Evolutionary conservation across 2,329 filamentous ascomycete genomes (phyloP), one percentile per base, ranked within the genome.

Genomic region (Colletotrichum acutatum): DNA sequence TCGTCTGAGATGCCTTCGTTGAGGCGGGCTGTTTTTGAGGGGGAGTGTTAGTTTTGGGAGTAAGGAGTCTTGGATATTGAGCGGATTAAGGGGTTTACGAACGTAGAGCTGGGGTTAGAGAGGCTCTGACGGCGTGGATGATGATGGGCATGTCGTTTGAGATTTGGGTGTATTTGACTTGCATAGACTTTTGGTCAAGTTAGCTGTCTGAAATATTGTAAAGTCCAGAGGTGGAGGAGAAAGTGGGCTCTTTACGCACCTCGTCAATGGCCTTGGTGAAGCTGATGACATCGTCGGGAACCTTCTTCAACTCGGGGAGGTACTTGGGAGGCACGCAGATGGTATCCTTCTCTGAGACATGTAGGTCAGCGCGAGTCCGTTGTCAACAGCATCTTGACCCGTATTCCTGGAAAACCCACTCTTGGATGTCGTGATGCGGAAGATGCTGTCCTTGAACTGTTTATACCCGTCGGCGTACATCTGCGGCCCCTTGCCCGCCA

Each of bases 1-100:
- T 87, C 85, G 2, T 81, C 71, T 2, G 71, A 30, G 12, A 74
- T 79, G 6, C 74, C 74, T 0, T 81, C 79, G 71, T 83, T 86
- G 28, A 87, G 77, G 0, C 81, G 80, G 11, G 73, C 80, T 76
- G 37, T 64, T 34, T 26, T 42, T 19, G 37, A 16, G n/a, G 24
- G 11, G 30, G 2, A 3, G 1, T 7, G 16, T 37, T 49, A 54
- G 52, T 34, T 34, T 8, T 46, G 42, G 42, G 14, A 11, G 37
- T 14, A 65, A 28, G 4, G 60, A 28, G 5, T 16, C 16, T 6
- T 16, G 5, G 14, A 4, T 2, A 12, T 11, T 4, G 12, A 34
- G 9, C 5, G 2, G 4, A 12, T 4, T 1, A 24, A 12, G 22
- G 42, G 46, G 12, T 11, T 34, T 34, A 16, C 71, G 49, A 71